phyloP scores from a whole-genome alignment of 345 rosid genomes.

The Nephelium lappaceum region DNA sequence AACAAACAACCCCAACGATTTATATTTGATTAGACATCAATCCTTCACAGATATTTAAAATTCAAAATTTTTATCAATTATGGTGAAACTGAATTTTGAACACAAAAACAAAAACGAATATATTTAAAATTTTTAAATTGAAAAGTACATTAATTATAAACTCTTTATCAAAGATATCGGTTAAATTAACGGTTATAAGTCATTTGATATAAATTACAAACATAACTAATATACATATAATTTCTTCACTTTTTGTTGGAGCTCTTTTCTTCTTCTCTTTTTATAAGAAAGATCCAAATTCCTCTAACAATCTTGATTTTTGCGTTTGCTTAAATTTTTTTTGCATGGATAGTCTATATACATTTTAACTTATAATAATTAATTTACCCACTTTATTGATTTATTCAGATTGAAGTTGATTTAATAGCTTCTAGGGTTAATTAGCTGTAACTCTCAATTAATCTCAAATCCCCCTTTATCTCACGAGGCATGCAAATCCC shows the following conservation, averaged over 20 bases:
- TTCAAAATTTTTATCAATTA: background rate
- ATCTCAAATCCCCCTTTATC: conserved; percentile 7
- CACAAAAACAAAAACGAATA: too few species aligned
- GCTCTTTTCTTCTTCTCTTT: background rate
- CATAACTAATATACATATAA: too few species aligned
- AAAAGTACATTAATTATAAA: too few species aligned
- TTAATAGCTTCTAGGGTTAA: background rate
- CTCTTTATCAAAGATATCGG: too few species aligned
- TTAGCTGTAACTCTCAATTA: background rate
- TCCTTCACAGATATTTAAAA: too few species aligned
- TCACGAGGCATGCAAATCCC: conserved; percentile 13
- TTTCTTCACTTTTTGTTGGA: too few species aligned
- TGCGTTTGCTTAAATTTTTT: background rate
- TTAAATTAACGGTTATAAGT: too few species aligned
- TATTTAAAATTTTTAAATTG: too few species aligned
- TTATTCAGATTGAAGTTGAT: background rate
- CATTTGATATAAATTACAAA: too few species aligned
- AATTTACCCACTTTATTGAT: background rate
- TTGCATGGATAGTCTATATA: background rate
- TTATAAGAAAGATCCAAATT: background rate
- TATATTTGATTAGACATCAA: background rate
- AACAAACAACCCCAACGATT: background rate
- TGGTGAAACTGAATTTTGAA: background rate
- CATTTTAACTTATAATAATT: background rate
- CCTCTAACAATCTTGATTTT: background rate